Evolutionary conservation across 2,329 filamentous ascomycete species (phyloP).

Genomic region (Fusarium austroafricanum): DNA sequence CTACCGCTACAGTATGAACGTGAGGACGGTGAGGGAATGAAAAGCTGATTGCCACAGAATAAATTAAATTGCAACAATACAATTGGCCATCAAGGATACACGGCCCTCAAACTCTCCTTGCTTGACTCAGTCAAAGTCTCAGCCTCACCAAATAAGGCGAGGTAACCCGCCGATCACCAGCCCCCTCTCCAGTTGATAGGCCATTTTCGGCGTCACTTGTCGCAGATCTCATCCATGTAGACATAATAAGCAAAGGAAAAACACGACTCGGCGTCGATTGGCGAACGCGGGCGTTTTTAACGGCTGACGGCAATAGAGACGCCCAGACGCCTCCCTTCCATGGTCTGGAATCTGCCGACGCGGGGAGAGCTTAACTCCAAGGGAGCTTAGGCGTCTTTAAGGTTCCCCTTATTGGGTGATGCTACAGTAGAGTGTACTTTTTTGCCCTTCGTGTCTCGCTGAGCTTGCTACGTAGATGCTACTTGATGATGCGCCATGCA

Average conservation of each 20-base stretch:
- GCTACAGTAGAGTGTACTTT: constrained; percentile 7
- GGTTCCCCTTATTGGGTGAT: constrained; percentile 5
- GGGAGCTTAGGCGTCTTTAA: background rate
- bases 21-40: background rate
- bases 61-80: background rate
- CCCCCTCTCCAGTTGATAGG: background rate
- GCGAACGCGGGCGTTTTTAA: background rate
- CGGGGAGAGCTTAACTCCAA: constrained; percentile 3
- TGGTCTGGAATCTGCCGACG: constrained; percentile 7
- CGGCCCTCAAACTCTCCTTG: background rate
- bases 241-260: constrained; percentile 2
- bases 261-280: background rate
- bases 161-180: background rate
- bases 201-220: background rate
- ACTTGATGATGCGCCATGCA: constrained; percentile 15
- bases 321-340: background rate
- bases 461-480: background rate
- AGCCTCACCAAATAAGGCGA: constrained; percentile 17
- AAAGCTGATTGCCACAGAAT: background rate
- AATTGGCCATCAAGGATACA: background rate
- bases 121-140: constrained; percentile 24
- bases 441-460: background rate
- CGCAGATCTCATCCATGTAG: constrained; percentile 11
- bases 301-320: constrained; percentile 11
- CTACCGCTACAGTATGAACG: background rate